phyloP scores from a whole-genome alignment of 352 stramenopile species.

The Pythium rhizo-oryzae region DNA sequence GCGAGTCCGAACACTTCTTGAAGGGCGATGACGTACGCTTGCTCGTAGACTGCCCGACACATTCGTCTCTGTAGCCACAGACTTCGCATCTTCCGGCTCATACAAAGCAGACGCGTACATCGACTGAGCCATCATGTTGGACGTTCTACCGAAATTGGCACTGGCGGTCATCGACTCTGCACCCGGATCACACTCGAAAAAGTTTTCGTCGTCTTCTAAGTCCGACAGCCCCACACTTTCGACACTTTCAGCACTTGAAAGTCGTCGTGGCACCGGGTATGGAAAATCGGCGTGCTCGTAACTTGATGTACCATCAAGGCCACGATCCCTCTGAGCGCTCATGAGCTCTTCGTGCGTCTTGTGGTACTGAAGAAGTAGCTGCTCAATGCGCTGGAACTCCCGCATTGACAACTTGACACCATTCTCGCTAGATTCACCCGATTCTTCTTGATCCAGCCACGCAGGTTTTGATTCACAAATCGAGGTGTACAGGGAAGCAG shows the following conservation, averaged over 20 bases:
- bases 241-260: slow-evolving; percentile 77
- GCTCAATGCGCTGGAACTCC: slow-evolving; percentile 87
- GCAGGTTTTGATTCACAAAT: slow-evolving; percentile 67
- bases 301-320: not conserved
- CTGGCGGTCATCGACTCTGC: slow-evolving; percentile 43
- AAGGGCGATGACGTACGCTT: slow-evolving; percentile 27
- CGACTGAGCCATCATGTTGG: slow-evolving; percentile 73
- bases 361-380: slow-evolving; percentile 79
- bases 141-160: slow-evolving; percentile 32
- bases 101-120: slow-evolving; percentile 84
- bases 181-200: slow-evolving; percentile 82
- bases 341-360: slow-evolving; percentile 71
- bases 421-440: slow-evolving; percentile 19
- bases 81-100: slow-evolving; percentile 41
- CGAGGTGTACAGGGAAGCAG: slow-evolving; percentile 69
- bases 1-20: slow-evolving; percentile 54
- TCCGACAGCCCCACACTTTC: slow-evolving; percentile 84
- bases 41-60: slow-evolving; percentile 19
- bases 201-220: slow-evolving; percentile 81
- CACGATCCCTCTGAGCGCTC: slow-evolving; percentile 17
- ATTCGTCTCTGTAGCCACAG: slow-evolving; percentile 2
- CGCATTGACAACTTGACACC: slow-evolving; percentile 68
- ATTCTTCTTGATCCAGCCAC: slow-evolving; percentile 64
- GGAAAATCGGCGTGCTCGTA: slow-evolving; percentile 30
- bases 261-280: slow-evolving; percentile 41